Evolutionary conservation across 164 flowering plant genomes (phyloP).

Genomic region (Nymphaea colorata): DNA sequence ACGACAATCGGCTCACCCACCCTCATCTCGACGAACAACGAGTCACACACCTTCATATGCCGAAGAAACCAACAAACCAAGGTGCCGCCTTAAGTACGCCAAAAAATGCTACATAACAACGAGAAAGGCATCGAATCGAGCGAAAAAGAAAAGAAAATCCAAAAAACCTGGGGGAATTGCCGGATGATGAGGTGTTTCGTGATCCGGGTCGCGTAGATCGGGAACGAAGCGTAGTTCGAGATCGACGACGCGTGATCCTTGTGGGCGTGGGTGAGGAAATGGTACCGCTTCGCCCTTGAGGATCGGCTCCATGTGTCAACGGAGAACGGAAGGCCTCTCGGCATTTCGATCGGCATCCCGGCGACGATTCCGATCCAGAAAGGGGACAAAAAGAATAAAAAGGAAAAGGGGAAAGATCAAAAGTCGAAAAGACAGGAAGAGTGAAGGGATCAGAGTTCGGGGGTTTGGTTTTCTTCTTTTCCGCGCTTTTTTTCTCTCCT

Average conservation of each 20-base stretch:
- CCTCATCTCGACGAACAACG: constrained; percentile 17
- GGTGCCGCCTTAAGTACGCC: background rate
- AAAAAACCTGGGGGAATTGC: constrained; percentile 42
- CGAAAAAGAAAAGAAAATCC: background rate
- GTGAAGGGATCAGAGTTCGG: too few species aligned
- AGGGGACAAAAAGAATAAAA: background rate
- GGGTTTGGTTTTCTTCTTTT: too few species aligned
- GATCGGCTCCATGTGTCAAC: constrained; percentile 68
- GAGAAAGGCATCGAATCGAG: background rate
- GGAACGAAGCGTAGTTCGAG: constrained; percentile 32
- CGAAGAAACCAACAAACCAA: background rate
- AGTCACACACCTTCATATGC: constrained; percentile 14
- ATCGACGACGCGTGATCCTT: constrained; percentile 55
- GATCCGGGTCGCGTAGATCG: constrained; percentile 54
- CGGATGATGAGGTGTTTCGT: constrained; percentile 45
- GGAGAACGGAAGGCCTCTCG: constrained; percentile 72
- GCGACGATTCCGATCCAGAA: background rate
- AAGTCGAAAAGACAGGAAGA: too few species aligned
- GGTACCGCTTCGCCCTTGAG: constrained; percentile 47
- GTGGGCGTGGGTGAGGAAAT: constrained; percentile 82
- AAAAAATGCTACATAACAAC: background rate
- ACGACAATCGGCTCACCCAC: constrained; percentile 25
- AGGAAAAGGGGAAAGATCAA: too few species aligned
- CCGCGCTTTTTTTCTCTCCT: too few species aligned
- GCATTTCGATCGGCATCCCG: constrained; percentile 72